These are phyloP conservation scores for Clausena lansium DNA, from an alignment of 345 rosid genomes.

Conservation along the genomic window DNA sequence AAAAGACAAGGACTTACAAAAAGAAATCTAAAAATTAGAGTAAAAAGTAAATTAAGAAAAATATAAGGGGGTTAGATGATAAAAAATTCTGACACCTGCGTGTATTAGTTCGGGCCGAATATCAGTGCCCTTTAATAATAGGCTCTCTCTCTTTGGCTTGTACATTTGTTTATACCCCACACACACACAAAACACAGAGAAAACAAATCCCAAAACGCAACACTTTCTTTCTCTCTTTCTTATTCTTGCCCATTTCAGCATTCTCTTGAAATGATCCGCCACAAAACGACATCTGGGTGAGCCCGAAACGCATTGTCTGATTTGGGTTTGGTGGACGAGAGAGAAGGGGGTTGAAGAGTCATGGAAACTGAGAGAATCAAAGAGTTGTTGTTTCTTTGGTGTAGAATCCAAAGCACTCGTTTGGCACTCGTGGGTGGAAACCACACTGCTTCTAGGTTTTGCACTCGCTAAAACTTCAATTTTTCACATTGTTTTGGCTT, in stretches of 20 bases:
- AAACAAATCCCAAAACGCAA: background rate
- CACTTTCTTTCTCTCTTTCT: background rate
- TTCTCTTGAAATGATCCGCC: background rate
- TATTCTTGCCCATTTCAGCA: background rate
- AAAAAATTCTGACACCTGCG: too few relatives aligned
- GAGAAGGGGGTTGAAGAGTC: background rate
- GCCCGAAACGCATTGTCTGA: constrained; percentile 5
- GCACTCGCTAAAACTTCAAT: constrained; percentile 39
- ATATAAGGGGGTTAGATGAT: too few relatives aligned
- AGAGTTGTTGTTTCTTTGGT: constrained; percentile 42
- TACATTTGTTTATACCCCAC: background rate
- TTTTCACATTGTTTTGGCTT: constrained; percentile 6
- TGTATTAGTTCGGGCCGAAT: too few relatives aligned
- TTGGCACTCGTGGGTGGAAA: constrained; percentile 63
- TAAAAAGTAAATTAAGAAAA: too few relatives aligned
- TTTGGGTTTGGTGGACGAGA: constrained; percentile 7
- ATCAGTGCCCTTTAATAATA: too few relatives aligned
- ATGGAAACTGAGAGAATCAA: constrained; percentile 47
- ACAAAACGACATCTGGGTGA: background rate
- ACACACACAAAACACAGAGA: background rate
- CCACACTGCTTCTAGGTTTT: constrained; percentile 63
- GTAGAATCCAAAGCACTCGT: constrained; percentile 35
- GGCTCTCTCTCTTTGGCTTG: background rate
- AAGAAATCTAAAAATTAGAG: too few relatives aligned
- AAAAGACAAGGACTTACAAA: too few relatives aligned